A percentile compares a stretch with the other conserved stretches of the same genome.
Evolutionary conservation across 164 flowering plant genomes (phyloP).

Genomic region (Nymphaea colorata): DNA sequence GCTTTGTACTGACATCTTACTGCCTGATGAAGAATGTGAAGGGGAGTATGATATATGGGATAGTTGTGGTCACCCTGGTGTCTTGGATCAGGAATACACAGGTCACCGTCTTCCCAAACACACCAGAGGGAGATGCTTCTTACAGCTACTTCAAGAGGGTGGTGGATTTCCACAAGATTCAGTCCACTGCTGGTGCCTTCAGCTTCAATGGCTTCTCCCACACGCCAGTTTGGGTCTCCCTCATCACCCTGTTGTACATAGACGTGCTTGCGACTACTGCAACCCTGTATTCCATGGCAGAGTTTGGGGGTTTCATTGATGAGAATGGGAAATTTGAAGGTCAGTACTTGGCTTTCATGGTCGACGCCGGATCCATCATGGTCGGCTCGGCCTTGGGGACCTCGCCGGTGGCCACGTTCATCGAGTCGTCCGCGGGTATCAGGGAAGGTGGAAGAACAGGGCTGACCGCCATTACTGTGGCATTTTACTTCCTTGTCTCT

Average conservation of each 20-base stretch:
- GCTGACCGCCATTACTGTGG: slow-evolving; percentile 51
- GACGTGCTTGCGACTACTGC: slow-evolving; percentile 73
- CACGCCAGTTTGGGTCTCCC: slow-evolving; percentile 56
- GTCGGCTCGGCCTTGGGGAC: slow-evolving; percentile 66
- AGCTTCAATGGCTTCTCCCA: slow-evolving; percentile 48
- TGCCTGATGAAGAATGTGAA: slow-evolving; percentile 56
- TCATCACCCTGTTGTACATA: slow-evolving; percentile 55
- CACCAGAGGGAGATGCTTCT: slow-evolving; percentile 41
- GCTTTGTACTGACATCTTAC: slow-evolving; percentile 48
- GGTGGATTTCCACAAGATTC: slow-evolving; percentile 51
- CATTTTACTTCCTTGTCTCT: slow-evolving; percentile 45
- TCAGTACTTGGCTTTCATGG: slow-evolving; percentile 61
- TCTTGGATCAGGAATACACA: slow-evolving; percentile 68
- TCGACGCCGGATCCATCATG: slow-evolving; percentile 57
- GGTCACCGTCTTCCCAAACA: slow-evolving; percentile 58
- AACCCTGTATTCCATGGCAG: slow-evolving; percentile 68
- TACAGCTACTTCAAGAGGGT: slow-evolving; percentile 60
- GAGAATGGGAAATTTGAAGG: slow-evolving; percentile 65
- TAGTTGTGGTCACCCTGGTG: slow-evolving; percentile 52
- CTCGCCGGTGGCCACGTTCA: slow-evolving; percentile 43
- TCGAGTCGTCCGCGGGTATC: slow-evolving; percentile 77
- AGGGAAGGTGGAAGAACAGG: slow-evolving; percentile 87
- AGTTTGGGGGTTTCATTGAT: slow-evolving; percentile 49
- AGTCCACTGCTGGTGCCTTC: slow-evolving; percentile 52
- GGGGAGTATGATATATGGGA: slow-evolving; percentile 84